Evolutionary conservation across 192 early-diverging fungal genomes (phyloP), one percentile per base, ranked within the genome.

Genomic region (Spizellomyces punctatus): DNA sequence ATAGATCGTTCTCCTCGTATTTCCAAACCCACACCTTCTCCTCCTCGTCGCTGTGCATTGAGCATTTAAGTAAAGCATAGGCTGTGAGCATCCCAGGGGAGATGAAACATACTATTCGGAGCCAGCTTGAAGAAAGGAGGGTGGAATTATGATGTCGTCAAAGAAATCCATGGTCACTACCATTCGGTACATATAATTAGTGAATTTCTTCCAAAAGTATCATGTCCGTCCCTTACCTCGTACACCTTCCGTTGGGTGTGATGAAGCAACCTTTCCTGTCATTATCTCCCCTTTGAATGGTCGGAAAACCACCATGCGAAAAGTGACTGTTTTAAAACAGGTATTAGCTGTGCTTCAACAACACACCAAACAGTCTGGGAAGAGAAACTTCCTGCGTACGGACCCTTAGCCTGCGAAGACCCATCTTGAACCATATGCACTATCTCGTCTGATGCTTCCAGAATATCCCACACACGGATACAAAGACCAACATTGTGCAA

Each of bases 401-500:
- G 71, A 91, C 89, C 88, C 79, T 90, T 91, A 69, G 88, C 77
- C 75, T 90, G 91, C 72, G 83, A 90, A 64, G 90, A 85, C 36
- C 93, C 93, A 57, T 95, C 93, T 52, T 88, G 85, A 50, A 89
- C 89, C 56, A 93, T 88, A 65, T 95, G 89, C 65, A 98, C 91
- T 61, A 91, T 87, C 46, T 89, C 92, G 52, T 98, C 95, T 72
- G 90, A 90, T n/a, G 91, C 85, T 41, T 91, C 82, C 0, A 94
- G 48, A 42, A 98, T 78, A 72, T 98, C 96, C 67, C 85, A 84
- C 8, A 91, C 88, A 8, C 90, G 83, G 55, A 98, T 91, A 76
- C 96, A 96, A 5, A 98, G 87, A 10, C 96, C 96, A 17, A 95
- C 81, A 73, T 95, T 89, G 72, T 96, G 95, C 36, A 96, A 78